Conservation (phyloP, 2,329 filamentous ascomycete genomes). For the Cercospora sp. region DNA sequence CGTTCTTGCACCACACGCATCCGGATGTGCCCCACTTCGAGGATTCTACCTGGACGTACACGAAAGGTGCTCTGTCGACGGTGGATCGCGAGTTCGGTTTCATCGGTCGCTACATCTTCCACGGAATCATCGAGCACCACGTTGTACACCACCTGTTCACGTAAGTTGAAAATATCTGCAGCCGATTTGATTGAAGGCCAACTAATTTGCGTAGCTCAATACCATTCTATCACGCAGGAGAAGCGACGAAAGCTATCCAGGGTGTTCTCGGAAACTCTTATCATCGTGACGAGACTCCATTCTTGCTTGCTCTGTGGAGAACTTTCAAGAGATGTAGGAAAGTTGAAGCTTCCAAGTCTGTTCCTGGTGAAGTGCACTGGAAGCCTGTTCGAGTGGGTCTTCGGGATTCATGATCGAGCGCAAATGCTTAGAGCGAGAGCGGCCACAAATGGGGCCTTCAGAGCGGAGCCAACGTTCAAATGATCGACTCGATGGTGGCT, state of each 20-base stretch:
- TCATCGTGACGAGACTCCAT: constrained; percentile 43
- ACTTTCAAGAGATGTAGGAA: background rate
- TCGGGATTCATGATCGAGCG: background rate
- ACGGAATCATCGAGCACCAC: constrained; percentile 65
- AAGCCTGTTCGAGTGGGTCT: background rate
- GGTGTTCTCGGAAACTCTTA: constrained; percentile 59
- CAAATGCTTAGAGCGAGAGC: background rate
- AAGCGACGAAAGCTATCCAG: constrained; percentile 48
- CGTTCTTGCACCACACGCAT: constrained; percentile 73
- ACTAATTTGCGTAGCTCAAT: constrained; percentile 39
- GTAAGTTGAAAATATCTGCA: constrained; percentile 46
- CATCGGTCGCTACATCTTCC: constrained; percentile 65
- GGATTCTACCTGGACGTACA: constrained; percentile 60
- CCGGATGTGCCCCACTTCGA: constrained; percentile 58
- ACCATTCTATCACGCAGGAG: constrained; percentile 58
- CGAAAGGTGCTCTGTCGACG: constrained; percentile 62
- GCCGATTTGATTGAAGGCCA: background rate
- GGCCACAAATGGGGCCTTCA: background rate
- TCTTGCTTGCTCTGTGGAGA: constrained; percentile 66
- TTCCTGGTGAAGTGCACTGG: background rate
- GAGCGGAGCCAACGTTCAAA: too few species aligned
- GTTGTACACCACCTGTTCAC: constrained; percentile 57
- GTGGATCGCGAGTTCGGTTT: constrained; percentile 66
- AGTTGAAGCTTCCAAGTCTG: background rate
- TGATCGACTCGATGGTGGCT: background rate